These are phyloP conservation scores for Aureobasidium sp. DNA, from an alignment of 2,329 filamentous ascomycete species.

Conservation along the genomic window DNA sequence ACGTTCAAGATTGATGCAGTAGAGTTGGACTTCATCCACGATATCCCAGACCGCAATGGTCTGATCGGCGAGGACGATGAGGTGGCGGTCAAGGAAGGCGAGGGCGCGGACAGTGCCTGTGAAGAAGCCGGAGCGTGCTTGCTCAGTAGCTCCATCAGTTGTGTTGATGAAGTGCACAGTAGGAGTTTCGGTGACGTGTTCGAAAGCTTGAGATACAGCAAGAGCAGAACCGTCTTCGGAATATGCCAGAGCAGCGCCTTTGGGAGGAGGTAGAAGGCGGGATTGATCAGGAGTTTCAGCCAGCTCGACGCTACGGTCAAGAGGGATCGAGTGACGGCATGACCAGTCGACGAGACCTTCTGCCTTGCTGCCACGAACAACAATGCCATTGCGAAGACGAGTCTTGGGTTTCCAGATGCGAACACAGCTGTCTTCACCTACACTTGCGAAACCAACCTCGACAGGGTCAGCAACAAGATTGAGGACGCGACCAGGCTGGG, in stretches of 20 bases:
- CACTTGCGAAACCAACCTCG: conserved; percentile 66
- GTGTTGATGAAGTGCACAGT: conserved; percentile 71
- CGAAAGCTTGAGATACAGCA: conserved; percentile 46
- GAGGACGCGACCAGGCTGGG: conserved; percentile 49
- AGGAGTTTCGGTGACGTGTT: conserved; percentile 43
- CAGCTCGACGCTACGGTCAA: conserved; percentile 24
- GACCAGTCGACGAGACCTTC: conserved; percentile 65
- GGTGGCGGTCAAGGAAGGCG: conserved; percentile 60
- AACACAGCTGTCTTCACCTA: conserved; percentile 71
- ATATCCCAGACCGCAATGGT: conserved; percentile 75
- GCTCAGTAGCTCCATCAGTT: conserved; percentile 55
- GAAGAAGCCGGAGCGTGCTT: conserved; percentile 60
- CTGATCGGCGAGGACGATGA: conserved; percentile 66
- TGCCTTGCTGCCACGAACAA: conserved; percentile 49
- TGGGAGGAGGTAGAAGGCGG: background rate
- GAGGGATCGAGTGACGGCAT: conserved; percentile 40
- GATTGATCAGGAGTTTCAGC: background rate
- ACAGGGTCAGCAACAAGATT: conserved; percentile 64
- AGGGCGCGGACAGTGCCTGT: conserved; percentile 52
- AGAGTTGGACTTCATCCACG: conserved; percentile 65
- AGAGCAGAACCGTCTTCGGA: conserved; percentile 78
- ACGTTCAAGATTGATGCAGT: conserved; percentile 51
- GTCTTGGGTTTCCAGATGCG: conserved; percentile 73
- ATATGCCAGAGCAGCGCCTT: conserved; percentile 62
- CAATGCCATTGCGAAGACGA: conserved; percentile 58